These are phyloP conservation scores for Melastoma candidum DNA, from an alignment of 441 rosid species.

Conservation along the genomic window DNA sequence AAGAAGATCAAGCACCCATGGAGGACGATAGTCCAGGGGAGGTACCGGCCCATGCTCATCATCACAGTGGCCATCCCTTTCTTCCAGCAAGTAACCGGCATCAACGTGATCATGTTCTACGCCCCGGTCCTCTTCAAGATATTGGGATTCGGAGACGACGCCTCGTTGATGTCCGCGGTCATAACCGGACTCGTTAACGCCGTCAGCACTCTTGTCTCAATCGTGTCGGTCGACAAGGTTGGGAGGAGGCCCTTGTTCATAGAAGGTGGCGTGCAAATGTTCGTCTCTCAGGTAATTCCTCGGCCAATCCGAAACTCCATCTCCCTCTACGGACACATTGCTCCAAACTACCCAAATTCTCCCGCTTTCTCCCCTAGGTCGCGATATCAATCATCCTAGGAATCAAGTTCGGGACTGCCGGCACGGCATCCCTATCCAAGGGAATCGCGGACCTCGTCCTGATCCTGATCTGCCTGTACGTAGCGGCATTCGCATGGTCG, in stretches of 20 bases:
- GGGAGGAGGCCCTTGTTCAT: conserved; percentile 15
- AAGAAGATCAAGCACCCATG: conserved; percentile 13
- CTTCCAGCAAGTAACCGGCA: conserved; percentile 19
- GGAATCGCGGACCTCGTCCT: conserved; percentile 1
- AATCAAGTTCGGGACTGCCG: conserved; percentile 7
- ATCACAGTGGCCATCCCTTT: conserved; percentile 6
- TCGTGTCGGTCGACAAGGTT: conserved; percentile 9
- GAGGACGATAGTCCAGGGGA: conserved; percentile 10
- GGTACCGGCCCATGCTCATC: conserved; percentile 14
- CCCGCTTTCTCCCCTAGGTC: conserved; percentile 2
- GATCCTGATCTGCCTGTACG: conserved; percentile 7
- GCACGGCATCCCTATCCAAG: background rate
- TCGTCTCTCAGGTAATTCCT: conserved; percentile 13
- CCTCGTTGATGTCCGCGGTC: conserved; percentile 18
- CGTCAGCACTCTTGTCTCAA: conserved; percentile 11
- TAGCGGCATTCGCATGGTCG: conserved; percentile 11
- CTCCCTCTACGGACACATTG: no score
- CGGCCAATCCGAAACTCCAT: no score
- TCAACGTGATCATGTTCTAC: conserved; percentile 17
- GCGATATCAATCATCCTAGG: conserved; percentile 7
- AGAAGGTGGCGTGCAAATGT: conserved; percentile 18
- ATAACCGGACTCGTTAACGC: conserved; percentile 15
- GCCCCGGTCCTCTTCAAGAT: conserved; percentile 20
- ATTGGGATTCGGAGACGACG: conserved; percentile 11
- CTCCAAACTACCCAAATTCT: no score